These are phyloP conservation scores for Castanea mollissima DNA, from an alignment of 306 rosid genomes.

Conservation along the genomic window DNA sequence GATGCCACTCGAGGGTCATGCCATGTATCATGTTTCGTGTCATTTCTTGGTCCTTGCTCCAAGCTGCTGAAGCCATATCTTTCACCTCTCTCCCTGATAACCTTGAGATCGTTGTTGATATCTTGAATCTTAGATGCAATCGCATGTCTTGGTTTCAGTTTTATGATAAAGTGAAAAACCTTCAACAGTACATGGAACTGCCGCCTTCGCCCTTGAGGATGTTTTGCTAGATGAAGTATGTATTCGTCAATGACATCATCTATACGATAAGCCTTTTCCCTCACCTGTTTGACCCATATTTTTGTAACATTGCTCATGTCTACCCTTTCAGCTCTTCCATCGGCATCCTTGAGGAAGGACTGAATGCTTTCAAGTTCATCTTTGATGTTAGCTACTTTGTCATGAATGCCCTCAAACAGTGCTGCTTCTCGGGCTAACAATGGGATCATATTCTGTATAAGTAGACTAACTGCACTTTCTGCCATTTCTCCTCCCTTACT, in stretches of 20 bases:
- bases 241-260: conserved; percentile 13
- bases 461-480: background rate
- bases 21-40: background rate
- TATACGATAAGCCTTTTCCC: background rate
- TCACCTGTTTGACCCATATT: background rate
- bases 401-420: background rate
- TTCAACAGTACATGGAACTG: background rate
- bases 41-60: background rate
- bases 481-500: background rate
- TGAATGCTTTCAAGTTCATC: background rate
- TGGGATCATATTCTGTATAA: background rate
- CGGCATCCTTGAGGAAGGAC: background rate
- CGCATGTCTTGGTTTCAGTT: background rate
- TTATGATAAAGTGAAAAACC: background rate
- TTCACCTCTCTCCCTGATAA: background rate
- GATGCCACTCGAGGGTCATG: background rate
- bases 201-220: background rate
- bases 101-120: background rate
- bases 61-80: background rate
- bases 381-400: background rate
- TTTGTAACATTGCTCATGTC: background rate
- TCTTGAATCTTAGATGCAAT: background rate
- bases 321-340: background rate
- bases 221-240: background rate
- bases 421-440: background rate